Evolutionary conservation across 257 asterid species (phyloP), one percentile per base, ranked within the genome.

Genomic region (Phtheirospermum japonicum): DNA sequence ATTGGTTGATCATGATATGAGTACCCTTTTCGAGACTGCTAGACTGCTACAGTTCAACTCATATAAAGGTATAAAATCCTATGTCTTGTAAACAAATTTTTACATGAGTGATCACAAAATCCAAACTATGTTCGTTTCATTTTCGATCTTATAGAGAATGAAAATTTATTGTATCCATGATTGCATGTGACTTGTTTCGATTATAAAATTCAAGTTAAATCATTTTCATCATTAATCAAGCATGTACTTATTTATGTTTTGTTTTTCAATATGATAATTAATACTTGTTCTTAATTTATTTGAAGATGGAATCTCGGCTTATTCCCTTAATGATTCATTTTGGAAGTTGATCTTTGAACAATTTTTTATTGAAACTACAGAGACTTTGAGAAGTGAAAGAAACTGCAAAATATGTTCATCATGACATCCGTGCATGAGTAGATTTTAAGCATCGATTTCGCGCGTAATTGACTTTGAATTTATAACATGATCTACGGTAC

Each of bases 31-130:
- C 12, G 52, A 69, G 32, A 74, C 63, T n/a, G 5, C 53, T 18
- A 60, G 28, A 26, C 28, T 74, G 75, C 65, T 74, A 23, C 65
- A 36, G 16, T n/a, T 36, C 66, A 59, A 69, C 59, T 69, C 61
- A 30, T 64, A 74, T 19, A 65, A 45, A 74, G 79, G 79, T 74
- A 74, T 31, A 53, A 18, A 28, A 23, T 26, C 9, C 36, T 3
- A 8, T 5, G 31, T 49, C 18, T 13, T 45, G 0, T 18, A 28
- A 56, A 28, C 52, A 36, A 19, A 6, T 26, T 9, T 39, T 40
- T 31, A 10, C 37, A 49, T 33, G 18, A 30, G 7, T 16, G 8
- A 4, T 46, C 32, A 9, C 14, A 12, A 46, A 34, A 5, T 33
- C 13, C 10, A 33, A 4, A 0, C 16, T 45, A 8, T 45, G 2